phyloP scores from a whole-genome alignment of 495 filamentous ascomycete genomes.

The Annulohypoxylon stygium region DNA sequence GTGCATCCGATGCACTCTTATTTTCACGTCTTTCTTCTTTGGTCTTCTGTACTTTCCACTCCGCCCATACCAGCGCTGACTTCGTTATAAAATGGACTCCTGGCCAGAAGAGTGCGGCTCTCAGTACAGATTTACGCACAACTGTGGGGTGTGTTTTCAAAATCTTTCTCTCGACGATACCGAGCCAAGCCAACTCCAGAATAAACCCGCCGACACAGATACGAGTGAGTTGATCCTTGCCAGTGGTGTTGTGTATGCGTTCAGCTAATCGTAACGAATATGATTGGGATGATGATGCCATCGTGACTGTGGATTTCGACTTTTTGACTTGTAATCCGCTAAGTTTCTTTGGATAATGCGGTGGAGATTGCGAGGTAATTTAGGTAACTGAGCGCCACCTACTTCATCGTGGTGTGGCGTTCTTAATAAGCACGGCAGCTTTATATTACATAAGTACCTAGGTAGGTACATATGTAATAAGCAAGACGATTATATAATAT shows the following conservation, averaged over 20 bases:
- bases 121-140: slow-evolving; percentile 34
- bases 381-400: background rate
- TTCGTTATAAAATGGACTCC: slow-evolving; percentile 21
- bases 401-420: background rate
- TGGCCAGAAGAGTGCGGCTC: slow-evolving; percentile 30
- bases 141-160: slow-evolving; percentile 30
- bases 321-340: slow-evolving; percentile 5
- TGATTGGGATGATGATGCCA: slow-evolving; percentile 33
- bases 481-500: no score
- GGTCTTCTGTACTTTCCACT: slow-evolving; percentile 28
- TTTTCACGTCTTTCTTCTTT: slow-evolving; percentile 5
- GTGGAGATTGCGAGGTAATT: background rate
- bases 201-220: slow-evolving; percentile 34
- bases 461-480: no score
- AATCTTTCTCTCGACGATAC: slow-evolving; percentile 26
- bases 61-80: slow-evolving; percentile 39
- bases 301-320: slow-evolving; percentile 13
- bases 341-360: background rate
- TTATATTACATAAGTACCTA: no score
- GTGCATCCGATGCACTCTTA: background rate
- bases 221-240: slow-evolving; percentile 31
- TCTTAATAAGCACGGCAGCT: no score
- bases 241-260: slow-evolving; percentile 39
- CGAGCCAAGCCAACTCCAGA: slow-evolving; percentile 40
- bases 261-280: slow-evolving; percentile 42